Conservation (phyloP, 371 early-diverging fungal species). For the Circinella umbellata region DNA sequence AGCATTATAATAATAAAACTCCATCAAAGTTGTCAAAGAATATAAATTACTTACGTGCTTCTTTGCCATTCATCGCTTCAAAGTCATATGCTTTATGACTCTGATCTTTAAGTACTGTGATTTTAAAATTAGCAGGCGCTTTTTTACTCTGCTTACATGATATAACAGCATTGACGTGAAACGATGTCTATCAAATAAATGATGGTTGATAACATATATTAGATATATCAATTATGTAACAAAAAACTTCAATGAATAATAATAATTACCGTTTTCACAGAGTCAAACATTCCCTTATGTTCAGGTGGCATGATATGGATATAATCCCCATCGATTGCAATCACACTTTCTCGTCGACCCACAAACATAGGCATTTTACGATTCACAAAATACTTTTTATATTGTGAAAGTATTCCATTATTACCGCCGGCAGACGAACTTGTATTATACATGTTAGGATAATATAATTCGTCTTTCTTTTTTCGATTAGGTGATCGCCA, state of each 20-base stretch:
- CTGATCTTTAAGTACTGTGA: constrained; percentile 67
- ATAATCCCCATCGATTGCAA: constrained; percentile 94
- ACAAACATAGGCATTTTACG: constrained; percentile 83
- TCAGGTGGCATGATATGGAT: constrained; percentile 90
- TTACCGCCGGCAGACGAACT: constrained; percentile 30
- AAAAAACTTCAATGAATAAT: background rate
- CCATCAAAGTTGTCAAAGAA: too few relatives aligned
- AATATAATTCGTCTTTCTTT: constrained; percentile 55
- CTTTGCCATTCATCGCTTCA: constrained; percentile 73
- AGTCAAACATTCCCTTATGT: constrained; percentile 80
- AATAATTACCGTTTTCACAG: constrained; percentile 74
- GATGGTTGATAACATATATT: background rate
- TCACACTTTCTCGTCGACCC: constrained; percentile 80
- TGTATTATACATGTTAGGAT: constrained; percentile 26
- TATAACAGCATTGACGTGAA: constrained; percentile 78
- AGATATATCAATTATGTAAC: too few relatives aligned
- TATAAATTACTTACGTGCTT: constrained; percentile 74
- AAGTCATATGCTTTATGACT: constrained; percentile 82
- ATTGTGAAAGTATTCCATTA: constrained; percentile 47
- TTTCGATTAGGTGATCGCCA: constrained; percentile 57
- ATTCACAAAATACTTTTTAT: constrained; percentile 72
- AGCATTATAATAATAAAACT: too few relatives aligned
- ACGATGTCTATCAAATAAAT: constrained; percentile 59
- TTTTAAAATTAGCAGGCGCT: constrained; percentile 74
- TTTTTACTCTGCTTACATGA: constrained; percentile 83